Evolutionary conservation across 345 rosid species (phyloP), one percentile per base, ranked within the genome.

Genomic region (Salix suchowensis): DNA sequence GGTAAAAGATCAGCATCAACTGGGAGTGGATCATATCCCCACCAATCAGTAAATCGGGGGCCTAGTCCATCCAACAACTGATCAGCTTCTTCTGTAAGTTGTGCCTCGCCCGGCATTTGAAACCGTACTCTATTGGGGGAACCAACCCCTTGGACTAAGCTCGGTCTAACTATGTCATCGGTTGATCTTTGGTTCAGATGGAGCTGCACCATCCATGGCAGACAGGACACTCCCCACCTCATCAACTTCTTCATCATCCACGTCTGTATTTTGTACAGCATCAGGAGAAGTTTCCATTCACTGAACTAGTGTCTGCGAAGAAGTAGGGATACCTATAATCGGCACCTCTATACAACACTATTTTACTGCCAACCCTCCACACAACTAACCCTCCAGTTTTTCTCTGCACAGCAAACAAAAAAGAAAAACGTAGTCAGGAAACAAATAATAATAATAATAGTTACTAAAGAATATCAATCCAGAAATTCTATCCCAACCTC

Each of bases 351-450:
- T 93, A 93, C 83, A 95, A 83, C 72, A 91, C 80, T 77, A 95
- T 86, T 78, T 89, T 93, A 84, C 90, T 83, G 80, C 98, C 98
- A n/a, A 93, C 84, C 81, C 98, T 88, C 98, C 97, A 93, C 72
- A 95, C 89, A 54, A 93, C 98, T 84, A 93, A 68, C 37, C 97
- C 98, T 71, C 98, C 97, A n/a, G 97, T 95, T 86, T 90, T 95
- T 40, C 89, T 89, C 97, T 93, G 89, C 76, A 77, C 81, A 74
- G 32, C 40, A 75, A 72, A 68, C 62, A 67, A 62, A 23, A 36
- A 62, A 76, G 66, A 72, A 21, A 54, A 78, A 77, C 78, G 78
- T 26, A 72, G 32, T 18, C 44, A 71, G 32, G 4, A 71, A 21
- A 24, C n/a, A 71, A 71, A 71, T 55, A 46, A 40, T 40, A 40